A percentile compares a stretch with the other conserved stretches of the same genome.
These are phyloP conservation scores for Cystobasidium tubakii DNA, from an alignment of 768 basidiomycete species.

Conservation along the genomic window DNA sequence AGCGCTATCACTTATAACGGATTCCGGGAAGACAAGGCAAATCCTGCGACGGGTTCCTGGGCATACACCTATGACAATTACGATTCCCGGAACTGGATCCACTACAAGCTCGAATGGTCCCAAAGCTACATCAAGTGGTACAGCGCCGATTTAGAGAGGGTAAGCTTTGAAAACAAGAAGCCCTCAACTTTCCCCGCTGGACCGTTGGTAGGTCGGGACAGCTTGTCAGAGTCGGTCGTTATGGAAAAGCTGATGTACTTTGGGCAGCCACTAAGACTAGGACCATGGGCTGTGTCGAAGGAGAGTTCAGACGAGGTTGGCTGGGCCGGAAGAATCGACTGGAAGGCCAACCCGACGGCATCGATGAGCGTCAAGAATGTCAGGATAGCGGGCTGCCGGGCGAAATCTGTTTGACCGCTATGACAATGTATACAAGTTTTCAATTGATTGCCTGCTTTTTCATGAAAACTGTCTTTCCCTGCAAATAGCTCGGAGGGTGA, in stretches of 20 bases:
- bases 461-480: too few relatives aligned
- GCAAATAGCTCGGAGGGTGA: too few relatives aligned
- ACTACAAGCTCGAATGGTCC: conserved; percentile 3
- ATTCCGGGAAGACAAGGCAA: neutral
- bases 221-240: too few relatives aligned
- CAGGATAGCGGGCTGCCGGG: neutral
- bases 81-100: neutral
- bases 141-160: neutral
- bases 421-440: too few relatives aligned
- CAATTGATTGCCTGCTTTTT: too few relatives aligned
- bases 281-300: neutral
- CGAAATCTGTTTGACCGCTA: too few relatives aligned
- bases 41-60: neutral
- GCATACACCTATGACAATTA: neutral
- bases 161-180: neutral
- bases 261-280: neutral
- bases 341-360: neutral
- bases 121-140: neutral
- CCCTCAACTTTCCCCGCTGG: neutral
- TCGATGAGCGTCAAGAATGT: conserved; percentile 8
- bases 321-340: neutral
- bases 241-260: neutral
- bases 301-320: neutral
- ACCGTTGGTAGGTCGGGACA: neutral
- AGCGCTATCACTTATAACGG: neutral